A percentile compares a stretch with the other conserved stretches of the same genome.
phyloP scores from a whole-genome alignment of 2,329 filamentous ascomycete species.

The Fusarium sterilihyphosum region DNA sequence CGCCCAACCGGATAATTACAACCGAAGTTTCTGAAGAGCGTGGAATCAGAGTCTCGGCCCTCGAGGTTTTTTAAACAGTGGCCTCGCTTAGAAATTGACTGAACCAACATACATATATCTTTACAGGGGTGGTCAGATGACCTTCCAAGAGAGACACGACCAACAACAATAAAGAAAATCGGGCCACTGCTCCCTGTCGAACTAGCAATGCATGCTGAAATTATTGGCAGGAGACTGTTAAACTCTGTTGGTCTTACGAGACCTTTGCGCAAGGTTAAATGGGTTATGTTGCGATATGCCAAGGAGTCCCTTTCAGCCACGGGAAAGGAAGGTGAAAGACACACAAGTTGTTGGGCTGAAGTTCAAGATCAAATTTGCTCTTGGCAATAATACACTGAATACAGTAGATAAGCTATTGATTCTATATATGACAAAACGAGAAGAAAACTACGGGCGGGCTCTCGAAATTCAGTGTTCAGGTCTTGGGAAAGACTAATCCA shows the following conservation, averaged over 20 bases:
- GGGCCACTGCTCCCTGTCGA: neutral
- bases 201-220: neutral
- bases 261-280: neutral
- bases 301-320: fast-evolving
- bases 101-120: neutral
- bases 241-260: neutral
- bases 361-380: fast-evolving
- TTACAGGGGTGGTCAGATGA: neutral
- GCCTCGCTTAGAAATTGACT: no score
- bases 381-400: fast-evolving
- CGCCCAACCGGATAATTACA: neutral
- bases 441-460: fast-evolving
- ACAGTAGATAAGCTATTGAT: no score
- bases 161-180: neutral
- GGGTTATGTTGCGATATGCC: no score
- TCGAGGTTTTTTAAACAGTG: neutral
- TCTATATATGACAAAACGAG: neutral
- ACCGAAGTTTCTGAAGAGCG: fast-evolving
- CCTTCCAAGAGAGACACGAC: neutral
- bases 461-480: fast-evolving
- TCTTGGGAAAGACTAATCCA: fast-evolving
- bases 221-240: neutral
- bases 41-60: neutral
- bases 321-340: neutral
- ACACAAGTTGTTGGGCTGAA: fast-evolving